Evolutionary conservation across 345 rosid genomes (phyloP), one percentile per base, ranked within the genome.

Genomic region (Eucalyptus curtisii): DNA sequence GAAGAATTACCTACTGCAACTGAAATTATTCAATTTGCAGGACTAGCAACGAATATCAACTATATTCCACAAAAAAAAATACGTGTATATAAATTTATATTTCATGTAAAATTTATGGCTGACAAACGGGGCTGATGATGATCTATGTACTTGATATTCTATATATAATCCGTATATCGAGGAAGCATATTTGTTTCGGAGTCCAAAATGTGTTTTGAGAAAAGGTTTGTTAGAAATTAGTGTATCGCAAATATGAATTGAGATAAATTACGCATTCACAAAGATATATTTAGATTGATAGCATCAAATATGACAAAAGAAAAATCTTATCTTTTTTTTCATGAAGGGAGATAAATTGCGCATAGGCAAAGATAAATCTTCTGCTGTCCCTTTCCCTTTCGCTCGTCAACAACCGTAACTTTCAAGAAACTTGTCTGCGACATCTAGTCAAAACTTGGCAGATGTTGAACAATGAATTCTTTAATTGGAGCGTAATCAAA

Each of bases 101-200:
- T 64, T 64, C 19, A 64, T 13, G 37, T 13, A n/a, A 30, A 27
- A 64, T n/a, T n/a, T 64, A 64, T 30, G 31, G 9, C 19, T n/a
- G 4, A 64, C 5, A n/a, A 7, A 0, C 1, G 10, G 3, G 20
- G 10, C 0, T 7, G 5, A 14, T 64, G 5, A n/a, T 15, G 4
- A 13, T 5, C 5, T 0, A 2, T n/a, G 10, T 30, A 31, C 5
- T 64, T 30, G 2, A 64, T 30, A n/a, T 14, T 14, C 4, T 61
- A 14, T 61, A 61, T 57, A 61, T 27, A 61, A 30, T 61, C 9
- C 17, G 2, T 15, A 14, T 4, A 8, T 68, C 7, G 0, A 31
- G 7, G 7, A 68, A 64, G 10, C 6, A 16, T 68, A 8, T 1
- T 37, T 9, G 1, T 16, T 68, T 68, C 8, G 1, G 24, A 2